Evolutionary conservation across 2,329 filamentous ascomycete genomes (phyloP).

Genomic region (Neopestalotiopsis clavispora): DNA sequence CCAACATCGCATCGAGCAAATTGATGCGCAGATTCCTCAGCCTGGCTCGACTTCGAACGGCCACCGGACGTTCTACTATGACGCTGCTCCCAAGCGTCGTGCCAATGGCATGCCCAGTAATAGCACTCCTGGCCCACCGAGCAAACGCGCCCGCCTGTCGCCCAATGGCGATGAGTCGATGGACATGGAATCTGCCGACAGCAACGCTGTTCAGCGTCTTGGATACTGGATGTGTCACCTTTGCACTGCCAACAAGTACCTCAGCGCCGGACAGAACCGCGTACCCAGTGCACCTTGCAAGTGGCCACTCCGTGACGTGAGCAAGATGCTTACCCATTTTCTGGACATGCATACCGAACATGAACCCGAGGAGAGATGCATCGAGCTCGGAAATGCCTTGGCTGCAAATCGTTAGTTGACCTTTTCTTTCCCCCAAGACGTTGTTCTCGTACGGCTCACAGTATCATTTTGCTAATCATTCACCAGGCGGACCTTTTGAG

Average conservation of each 20-base stretch:
- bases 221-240: constrained; percentile 53
- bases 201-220: constrained; percentile 41
- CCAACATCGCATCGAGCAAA: constrained; percentile 45
- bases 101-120: constrained; percentile 3
- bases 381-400: constrained; percentile 48
- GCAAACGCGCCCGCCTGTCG: constrained; percentile 19
- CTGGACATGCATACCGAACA: constrained; percentile 53
- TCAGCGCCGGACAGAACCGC: constrained; percentile 43
- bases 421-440: not conserved
- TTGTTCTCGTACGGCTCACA: not conserved
- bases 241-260: constrained; percentile 47
- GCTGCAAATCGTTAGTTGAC: constrained; percentile 43
- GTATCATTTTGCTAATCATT: not conserved
- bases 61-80: constrained; percentile 18
- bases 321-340: constrained; percentile 52
- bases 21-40: constrained; percentile 37
- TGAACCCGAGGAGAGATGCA: constrained; percentile 44
- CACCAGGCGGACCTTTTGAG: constrained; percentile 47
- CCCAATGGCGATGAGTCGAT: constrained; percentile 22
- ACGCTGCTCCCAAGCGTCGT: constrained; percentile 15
- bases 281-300: constrained; percentile 50
- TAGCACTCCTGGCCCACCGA: not conserved
- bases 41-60: constrained; percentile 19
- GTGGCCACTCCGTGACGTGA: constrained; percentile 52
- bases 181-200: constrained; percentile 20